Base-by-base conservation (phyloP, 352 stramenopile genomes). In the Phytophthora quininea region DNA sequence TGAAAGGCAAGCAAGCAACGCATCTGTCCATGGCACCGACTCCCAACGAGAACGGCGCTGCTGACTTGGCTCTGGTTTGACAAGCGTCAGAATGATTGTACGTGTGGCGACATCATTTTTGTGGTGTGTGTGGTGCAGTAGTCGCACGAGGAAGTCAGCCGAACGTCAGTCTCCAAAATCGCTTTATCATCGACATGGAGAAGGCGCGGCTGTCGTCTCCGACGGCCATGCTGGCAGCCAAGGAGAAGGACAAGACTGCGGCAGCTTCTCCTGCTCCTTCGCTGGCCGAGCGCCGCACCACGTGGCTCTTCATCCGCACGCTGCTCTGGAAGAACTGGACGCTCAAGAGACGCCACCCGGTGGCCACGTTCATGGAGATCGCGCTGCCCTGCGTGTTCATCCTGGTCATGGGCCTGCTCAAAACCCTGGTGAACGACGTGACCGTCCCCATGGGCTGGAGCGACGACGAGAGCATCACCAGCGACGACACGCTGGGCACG, bases 281-380 rank as follows among this genome's bases (percentile, higher is more conserved):
- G 10, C 45, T 79, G 10, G 64, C 64, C 2, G 58, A 71, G 46
- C 68, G 69, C 24, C 69, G 69, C 49, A 71, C 69, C 9, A 62
- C 60, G 53, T 80, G 73, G 73, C 35, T 60, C 5, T 80, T 62
- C 48, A 69, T 80, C 42, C 60, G 66, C 45, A 77, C 78, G 52
- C 61, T 90, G 51, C 64, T 88, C 33, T 85, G 82, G 76, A 92
- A 92, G 65, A 91, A 92, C 56, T 85, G 72, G 68, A 67, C 77
- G 43, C 74, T 91, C 12, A 92, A 92, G 73, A 64, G 70, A 9
- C 80, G 82, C 40, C 82, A 91, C 30, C 69, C 68, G 2, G 55
- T 91, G 10, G 81, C 71, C 27, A 88, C 79, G 10, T 67, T 81
- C 11, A 65, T 88, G 59, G 82, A 92, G 19, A 48, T 92, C 2